Conservation (phyloP, 2,329 filamentous ascomycete genomes). For the Colletotrichum sp. region DNA sequence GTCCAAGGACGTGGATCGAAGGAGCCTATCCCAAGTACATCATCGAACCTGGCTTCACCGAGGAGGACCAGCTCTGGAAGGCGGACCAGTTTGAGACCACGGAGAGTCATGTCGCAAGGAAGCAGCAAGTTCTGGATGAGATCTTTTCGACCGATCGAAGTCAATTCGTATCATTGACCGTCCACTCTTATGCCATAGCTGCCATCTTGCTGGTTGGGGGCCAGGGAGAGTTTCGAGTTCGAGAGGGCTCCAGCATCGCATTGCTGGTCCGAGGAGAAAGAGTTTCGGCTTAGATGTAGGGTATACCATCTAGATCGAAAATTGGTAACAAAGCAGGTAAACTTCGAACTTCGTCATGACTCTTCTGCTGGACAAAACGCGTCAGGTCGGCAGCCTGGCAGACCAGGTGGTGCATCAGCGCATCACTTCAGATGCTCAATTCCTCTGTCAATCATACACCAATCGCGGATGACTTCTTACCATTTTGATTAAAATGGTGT, state of each 20-base stretch:
- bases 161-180: constrained; percentile 52
- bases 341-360: neutral
- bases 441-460: neutral
- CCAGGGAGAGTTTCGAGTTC: constrained; percentile 48
- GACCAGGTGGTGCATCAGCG: neutral
- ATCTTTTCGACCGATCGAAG: constrained; percentile 45
- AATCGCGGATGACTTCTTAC: neutral
- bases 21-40: constrained; percentile 52
- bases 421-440: neutral
- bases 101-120: constrained; percentile 47
- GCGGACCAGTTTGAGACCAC: constrained; percentile 51
- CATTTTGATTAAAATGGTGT: too few relatives aligned
- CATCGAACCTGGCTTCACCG: constrained; percentile 59
- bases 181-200: constrained; percentile 52
- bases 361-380: neutral
- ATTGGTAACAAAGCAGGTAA: neutral
- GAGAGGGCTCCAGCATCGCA: constrained; percentile 58
- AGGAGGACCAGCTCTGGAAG: constrained; percentile 59
- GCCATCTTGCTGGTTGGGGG: constrained; percentile 45
- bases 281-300: neutral
- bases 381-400: too few relatives aligned
- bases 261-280: constrained; percentile 53
- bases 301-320: neutral
- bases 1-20: constrained; percentile 50
- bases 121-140: constrained; percentile 47